Conservation (phyloP, 495 filamentous ascomycete genomes). For the Letharia lupina region DNA sequence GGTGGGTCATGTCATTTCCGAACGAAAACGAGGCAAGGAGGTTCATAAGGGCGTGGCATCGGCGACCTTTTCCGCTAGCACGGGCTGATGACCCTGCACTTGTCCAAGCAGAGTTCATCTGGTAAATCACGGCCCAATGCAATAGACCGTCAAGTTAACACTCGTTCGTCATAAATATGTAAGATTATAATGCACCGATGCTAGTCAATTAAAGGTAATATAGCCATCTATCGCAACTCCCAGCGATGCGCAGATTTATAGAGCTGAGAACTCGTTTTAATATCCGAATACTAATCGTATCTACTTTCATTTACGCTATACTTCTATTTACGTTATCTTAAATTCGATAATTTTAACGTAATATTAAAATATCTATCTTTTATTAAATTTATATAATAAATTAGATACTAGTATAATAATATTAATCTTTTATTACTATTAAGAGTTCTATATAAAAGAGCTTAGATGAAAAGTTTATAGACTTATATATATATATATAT, state of each 20-base stretch:
- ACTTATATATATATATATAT: no score
- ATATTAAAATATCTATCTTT: no score
- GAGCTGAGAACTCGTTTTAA: neutral
- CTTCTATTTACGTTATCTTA: no score
- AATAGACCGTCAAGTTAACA: neutral
- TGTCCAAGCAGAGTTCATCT: conserved; percentile 41
- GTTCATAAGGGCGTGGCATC: conserved; percentile 51
- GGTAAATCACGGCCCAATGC: conserved; percentile 30
- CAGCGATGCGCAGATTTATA: no score
- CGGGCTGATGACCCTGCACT: conserved; percentile 28
- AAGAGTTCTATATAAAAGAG: no score
- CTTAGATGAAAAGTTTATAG: no score
- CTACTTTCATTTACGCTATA: no score
- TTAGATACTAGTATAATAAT: no score
- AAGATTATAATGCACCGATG: neutral
- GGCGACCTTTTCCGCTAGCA: conserved; percentile 32
- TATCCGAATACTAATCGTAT: no score
- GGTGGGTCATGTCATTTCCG: conserved; percentile 43
- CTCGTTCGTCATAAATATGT: neutral
- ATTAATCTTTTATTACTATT: no score
- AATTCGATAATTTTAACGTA: no score
- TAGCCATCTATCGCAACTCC: neutral
- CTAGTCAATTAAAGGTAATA: neutral
- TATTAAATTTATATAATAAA: no score
- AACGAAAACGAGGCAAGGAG: conserved; percentile 43